Base-by-base conservation (phyloP, 2,329 filamentous ascomycete genomes). In the Ceratocystiopsis sp. region DNA sequence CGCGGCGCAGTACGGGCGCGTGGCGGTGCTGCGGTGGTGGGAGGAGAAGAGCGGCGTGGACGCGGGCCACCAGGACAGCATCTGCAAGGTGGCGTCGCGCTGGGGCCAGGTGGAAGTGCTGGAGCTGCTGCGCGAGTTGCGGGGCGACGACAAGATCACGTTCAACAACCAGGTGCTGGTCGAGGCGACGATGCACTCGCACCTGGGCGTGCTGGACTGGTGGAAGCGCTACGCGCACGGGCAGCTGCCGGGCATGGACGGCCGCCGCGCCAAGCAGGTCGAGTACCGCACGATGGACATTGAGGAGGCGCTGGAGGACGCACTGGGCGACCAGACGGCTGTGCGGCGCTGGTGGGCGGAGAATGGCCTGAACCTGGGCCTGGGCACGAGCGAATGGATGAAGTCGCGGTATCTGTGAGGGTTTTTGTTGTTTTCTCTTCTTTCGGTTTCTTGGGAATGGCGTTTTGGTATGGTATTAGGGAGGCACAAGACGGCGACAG, bases 281-380 rank as follows among this genome's bases (percentile, higher is more conserved):
- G 85, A 93, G 59, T 95, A 94, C 61, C 87, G 89, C 59, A 93
- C 85, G 1, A 94, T 86, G 59, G 86, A 93, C 59, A 91, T 96
- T 48, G 87, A 95, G 58, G 89, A 95, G 61, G 87, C 87, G 1
- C 68, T 95, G 35, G 87, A 95, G 57, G 87, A 94, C 57, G 84
- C 84, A 18, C 73, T 89, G 41, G 73, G 73, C 10, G 78, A 80
- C 43, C 48, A 85, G 48, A 75, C 78, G 50, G 71, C 72, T 35
- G 84, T 93, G 16, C 67, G 84, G 45, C 68, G 71, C 49, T 96
- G 89, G 89, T 96, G 89, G 89, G 80, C 83, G 19, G 65, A 69
- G 50, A 89, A 91, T 52, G 85, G 84, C 0, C 62, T 93, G 48
- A 89, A 91, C 54, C 60, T 93, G 42, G 82, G 84, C 1, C 68